Base-by-base conservation (phyloP, 2,329 filamentous ascomycete genomes). In the Rhinocladiella similis region DNA sequence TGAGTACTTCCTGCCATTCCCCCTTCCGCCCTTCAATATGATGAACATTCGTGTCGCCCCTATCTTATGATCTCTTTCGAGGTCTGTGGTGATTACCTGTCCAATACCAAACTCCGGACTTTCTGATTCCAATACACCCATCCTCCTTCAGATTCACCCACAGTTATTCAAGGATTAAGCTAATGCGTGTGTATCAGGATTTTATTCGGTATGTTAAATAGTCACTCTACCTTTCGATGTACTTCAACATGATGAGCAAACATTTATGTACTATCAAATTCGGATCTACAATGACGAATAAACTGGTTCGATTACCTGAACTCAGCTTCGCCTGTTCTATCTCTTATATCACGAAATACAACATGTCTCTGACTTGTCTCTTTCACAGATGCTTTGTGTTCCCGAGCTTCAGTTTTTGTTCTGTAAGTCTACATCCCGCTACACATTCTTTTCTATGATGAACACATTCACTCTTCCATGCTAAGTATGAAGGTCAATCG, bases 41-140 rank as follows among this genome's bases (percentile, higher is more conserved):
- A 84, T 83, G 81, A 83, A 78, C 75, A 64, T 74, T 72, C 73
- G 78, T 83, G 81, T 84, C 81, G 81, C 81, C 81, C 81, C 81
- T 83, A 83, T 83, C 81, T 76, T 75, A 83, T 12, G 38, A 41
- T 41, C 38, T 41, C 38, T 19, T 41, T 41, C 79, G 71, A 74
- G 56, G 50, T 39, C 39, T 65, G 69, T 83, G 81, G 80, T 83
- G 81, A 83, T 77, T 78, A 81, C 80, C 78, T 80, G 80, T 83
- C 79, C 75, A 71, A 77, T 77, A 81, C 81, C 83, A 83, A 83
- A 59, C 55, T 45, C 42, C 78, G 79, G 79, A 83, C 80, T 72
- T 71, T 73, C 80, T 82, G 80, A 82, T 42, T 16, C 16, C 14
- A 22, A 10, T 20, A 10, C 29, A 33, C 29, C 10, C 29, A 33